Evolutionary conservation across 768 basidiomycete species (phyloP).

Genomic region (Boletus rubescentipes): DNA sequence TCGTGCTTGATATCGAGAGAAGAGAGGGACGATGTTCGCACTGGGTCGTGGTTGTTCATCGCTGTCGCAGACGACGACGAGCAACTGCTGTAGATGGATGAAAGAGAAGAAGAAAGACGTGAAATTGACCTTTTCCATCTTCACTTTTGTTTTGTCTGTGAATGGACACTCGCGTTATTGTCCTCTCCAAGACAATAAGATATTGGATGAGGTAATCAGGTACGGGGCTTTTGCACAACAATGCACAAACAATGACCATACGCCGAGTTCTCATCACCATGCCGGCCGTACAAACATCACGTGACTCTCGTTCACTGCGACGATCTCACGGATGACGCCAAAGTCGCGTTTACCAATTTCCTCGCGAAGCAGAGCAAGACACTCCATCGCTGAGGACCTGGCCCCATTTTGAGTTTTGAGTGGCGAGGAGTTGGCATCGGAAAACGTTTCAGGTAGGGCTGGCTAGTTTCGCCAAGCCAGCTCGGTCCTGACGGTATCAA

Average conservation of each 20-base stretch:
- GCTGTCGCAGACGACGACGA: conserved; percentile 30
- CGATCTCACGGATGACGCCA: too few relatives aligned
- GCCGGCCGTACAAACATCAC: too few relatives aligned
- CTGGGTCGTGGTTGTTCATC: conserved; percentile 35
- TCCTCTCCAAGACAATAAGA: conserved; percentile 27
- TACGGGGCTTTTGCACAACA: conserved; percentile 24
- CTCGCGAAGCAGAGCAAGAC: conserved; percentile 78
- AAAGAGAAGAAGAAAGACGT: conserved; percentile 13
- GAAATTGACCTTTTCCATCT: neutral
- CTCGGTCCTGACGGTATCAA: neutral
- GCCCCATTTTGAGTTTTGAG: conserved; percentile 79
- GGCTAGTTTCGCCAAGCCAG: neutral
- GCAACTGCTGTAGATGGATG: conserved; percentile 11
- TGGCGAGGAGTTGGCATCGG: conserved; percentile 68
- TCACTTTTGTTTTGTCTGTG: conserved; percentile 28
- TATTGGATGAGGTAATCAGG: conserved; percentile 14
- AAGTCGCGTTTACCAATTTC: conserved; percentile 22
- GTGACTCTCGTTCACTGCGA: too few relatives aligned
- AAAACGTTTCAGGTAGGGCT: conserved; percentile 53
- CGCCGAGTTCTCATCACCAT: too few relatives aligned
- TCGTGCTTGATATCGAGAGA: conserved; percentile 21
- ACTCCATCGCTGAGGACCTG: conserved; percentile 72
- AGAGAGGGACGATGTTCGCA: conserved; percentile 15
- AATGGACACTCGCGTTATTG: conserved; percentile 17
- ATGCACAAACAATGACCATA: conserved; percentile 14